phyloP scores from a whole-genome alignment of 768 basidiomycete genomes.

The Hypholoma fasciculare region DNA sequence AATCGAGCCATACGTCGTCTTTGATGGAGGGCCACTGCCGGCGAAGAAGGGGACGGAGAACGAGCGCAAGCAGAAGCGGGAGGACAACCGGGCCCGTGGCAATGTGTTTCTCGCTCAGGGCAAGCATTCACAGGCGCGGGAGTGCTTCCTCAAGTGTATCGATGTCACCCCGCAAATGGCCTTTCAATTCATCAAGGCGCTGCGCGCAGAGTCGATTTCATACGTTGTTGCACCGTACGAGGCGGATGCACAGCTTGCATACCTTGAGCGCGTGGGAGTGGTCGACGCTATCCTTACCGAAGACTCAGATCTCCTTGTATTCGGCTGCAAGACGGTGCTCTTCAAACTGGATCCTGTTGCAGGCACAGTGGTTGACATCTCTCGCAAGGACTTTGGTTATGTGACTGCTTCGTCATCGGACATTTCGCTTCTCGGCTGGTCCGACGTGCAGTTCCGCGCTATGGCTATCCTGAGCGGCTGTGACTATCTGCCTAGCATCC shows the following conservation, averaged over 20 bases:
- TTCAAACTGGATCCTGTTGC: conserved; percentile 84
- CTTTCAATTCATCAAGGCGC: conserved; percentile 95
- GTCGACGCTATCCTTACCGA: conserved; percentile 95
- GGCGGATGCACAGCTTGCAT: conserved; percentile 96
- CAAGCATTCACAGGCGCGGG: conserved; percentile 77
- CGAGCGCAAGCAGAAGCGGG: conserved; percentile 73
- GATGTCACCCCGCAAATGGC: conserved; percentile 99
- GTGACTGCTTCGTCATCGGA: conserved; percentile 46
- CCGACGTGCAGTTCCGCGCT: conserved; percentile 84
- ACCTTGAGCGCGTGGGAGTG: conserved; percentile 78
- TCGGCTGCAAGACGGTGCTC: conserved; percentile 91
- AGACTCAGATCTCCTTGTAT: conserved; percentile 96
- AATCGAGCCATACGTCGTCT: conserved; percentile 89
- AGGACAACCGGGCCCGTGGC: conserved; percentile 75
- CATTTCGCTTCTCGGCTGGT: conserved; percentile 86
- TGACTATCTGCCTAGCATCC: conserved; percentile 90
- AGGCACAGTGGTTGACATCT: conserved; percentile 65
- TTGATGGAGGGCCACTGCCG: conserved; percentile 94
- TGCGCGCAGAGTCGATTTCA: conserved; percentile 74
- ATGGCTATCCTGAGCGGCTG: conserved; percentile 95
- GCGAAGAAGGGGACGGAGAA: conserved; percentile 91
- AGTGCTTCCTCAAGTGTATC: conserved; percentile 86
- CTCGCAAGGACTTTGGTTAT: conserved; percentile 65
- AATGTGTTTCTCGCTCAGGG: conserved; percentile 77
- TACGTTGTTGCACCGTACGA: conserved; percentile 98